These are phyloP conservation scores for Tritrichomonas musculus DNA, from an alignment of 208 protist genomes.

Conservation along the genomic window DNA sequence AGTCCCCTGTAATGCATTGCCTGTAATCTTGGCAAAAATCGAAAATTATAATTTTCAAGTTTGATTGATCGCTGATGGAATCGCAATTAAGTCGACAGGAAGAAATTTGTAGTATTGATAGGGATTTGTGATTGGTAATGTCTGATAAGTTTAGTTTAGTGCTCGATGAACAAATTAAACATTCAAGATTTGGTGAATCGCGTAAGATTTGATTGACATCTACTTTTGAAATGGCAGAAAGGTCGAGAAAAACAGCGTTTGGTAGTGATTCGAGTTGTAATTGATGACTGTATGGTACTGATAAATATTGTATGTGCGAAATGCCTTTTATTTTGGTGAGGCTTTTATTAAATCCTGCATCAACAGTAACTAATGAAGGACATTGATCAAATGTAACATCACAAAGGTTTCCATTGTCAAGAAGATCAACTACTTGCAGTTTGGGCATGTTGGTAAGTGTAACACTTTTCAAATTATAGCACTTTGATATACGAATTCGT, in stretches of 20 bases:
- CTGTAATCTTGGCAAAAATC: neutral
- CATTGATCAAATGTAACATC: neutral
- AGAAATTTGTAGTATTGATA: too few species aligned
- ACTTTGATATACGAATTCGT: too few species aligned
- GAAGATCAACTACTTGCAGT: neutral
- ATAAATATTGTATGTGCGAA: neutral
- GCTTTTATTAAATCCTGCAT: neutral
- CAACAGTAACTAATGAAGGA: neutral
- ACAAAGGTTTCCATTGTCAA: neutral
- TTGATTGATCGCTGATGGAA: neutral
- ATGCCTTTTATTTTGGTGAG: neutral
- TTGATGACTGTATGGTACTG: neutral
- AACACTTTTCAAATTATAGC: too few species aligned
- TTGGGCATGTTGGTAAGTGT: neutral
- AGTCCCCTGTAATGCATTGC: neutral
- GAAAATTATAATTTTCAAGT: neutral
- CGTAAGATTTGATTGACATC: too few species aligned
- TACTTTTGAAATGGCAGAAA: too few species aligned
- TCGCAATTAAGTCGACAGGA: too few species aligned
- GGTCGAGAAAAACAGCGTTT: too few species aligned
- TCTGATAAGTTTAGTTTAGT: too few species aligned
- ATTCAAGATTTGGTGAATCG: too few species aligned
- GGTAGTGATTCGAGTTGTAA: neutral
- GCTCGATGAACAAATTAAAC: too few species aligned
- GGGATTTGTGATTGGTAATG: too few species aligned